phyloP scores from a whole-genome alignment of 192 early-diverging fungal species.

The Pecoramyces ruminantium region DNA sequence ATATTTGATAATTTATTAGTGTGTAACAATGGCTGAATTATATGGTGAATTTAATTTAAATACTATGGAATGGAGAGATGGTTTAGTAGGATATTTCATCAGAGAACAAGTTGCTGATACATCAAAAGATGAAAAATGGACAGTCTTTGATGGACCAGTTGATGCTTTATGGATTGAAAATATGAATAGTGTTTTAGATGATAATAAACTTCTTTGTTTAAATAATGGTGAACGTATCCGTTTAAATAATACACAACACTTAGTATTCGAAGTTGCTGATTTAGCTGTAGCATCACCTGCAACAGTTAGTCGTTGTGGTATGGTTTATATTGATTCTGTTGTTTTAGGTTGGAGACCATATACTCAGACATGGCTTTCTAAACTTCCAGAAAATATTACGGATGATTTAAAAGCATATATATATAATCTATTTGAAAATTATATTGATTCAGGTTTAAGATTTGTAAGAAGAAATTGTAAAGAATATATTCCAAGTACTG shows the following conservation, averaged over 20 bases:
- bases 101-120: constrained; percentile 32
- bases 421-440: constrained; percentile 12
- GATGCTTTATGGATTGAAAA: constrained; percentile 49
- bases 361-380: constrained; percentile 22
- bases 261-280: constrained; percentile 49
- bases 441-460: constrained; percentile 26
- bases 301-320: constrained; percentile 39
- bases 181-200: constrained; percentile 46
- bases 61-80: constrained; percentile 50
- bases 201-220: constrained; percentile 41
- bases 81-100: constrained; percentile 31
- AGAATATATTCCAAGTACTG: constrained; percentile 30
- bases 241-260: constrained; percentile 37
- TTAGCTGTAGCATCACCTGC: constrained; percentile 43
- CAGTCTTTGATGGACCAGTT: constrained; percentile 39
- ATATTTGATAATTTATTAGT: constrained; percentile 6
- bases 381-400: constrained; percentile 13
- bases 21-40: constrained; percentile 37
- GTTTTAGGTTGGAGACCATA: constrained; percentile 31
- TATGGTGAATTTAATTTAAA: constrained; percentile 44
- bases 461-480: constrained; percentile 27
- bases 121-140: constrained; percentile 39
- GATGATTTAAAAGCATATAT: constrained; percentile 21
- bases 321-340: constrained; percentile 45
- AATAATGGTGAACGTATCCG: constrained; percentile 48